Percentiles rank a stretch among this genome's conserved stretches.
phyloP scores from a whole-genome alignment of 176 grass and related monocot genomes.

The Coix lacrymajobi region DNA sequence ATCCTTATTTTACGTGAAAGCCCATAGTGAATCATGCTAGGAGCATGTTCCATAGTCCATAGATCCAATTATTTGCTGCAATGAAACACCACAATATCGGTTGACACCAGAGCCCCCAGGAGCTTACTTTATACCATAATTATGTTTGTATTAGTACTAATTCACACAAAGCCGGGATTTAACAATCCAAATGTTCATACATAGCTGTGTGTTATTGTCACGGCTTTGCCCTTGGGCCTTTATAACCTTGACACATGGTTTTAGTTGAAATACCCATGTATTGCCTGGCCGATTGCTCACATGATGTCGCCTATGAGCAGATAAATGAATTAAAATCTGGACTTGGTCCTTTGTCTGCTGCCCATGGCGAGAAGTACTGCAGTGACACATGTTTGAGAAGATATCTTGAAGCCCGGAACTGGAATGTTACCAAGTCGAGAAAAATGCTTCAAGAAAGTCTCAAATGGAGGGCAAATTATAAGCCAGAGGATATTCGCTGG shows the following conservation, averaged over 20 bases:
- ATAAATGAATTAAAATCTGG: conserved; percentile 62
- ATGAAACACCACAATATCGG: neutral
- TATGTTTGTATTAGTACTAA: neutral
- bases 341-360: conserved; percentile 53
- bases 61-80: neutral
- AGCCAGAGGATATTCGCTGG: conserved; percentile 75
- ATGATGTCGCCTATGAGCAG: conserved; percentile 23
- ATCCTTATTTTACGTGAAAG: neutral
- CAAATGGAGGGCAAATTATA: conserved; percentile 69
- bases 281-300: neutral
- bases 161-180: neutral
- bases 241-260: neutral
- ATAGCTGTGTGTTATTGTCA: neutral
- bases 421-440: conserved; percentile 65
- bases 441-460: conserved; percentile 90
- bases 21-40: neutral
- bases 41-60: neutral
- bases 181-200: neutral
- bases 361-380: conserved; percentile 37
- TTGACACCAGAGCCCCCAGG: neutral
- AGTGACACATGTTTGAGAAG: conserved; percentile 61
- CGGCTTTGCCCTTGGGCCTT: neutral
- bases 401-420: conserved; percentile 74
- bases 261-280: neutral
- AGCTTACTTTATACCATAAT: neutral